These are phyloP conservation scores for Pseudocercospora crystallina DNA, from an alignment of 2,329 filamentous ascomycete genomes.

Conservation along the genomic window DNA sequence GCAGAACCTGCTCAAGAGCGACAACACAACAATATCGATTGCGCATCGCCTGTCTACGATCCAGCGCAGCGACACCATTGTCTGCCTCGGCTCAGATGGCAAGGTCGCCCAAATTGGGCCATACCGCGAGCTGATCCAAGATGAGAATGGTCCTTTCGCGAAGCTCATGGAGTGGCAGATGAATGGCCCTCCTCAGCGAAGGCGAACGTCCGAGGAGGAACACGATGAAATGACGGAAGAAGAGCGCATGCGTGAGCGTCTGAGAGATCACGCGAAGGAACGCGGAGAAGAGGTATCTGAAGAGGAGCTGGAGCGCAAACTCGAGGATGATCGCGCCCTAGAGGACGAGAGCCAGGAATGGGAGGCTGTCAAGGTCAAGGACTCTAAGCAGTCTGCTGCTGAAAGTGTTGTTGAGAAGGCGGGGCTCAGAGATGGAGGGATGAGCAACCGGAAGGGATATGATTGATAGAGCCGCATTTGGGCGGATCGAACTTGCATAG, in stretches of 20 bases:
- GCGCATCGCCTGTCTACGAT: slow-evolving; percentile 95
- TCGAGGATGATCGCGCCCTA: slow-evolving; percentile 27
- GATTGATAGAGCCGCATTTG: neutral
- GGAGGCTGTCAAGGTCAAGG: slow-evolving; percentile 29
- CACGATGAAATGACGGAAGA: slow-evolving; percentile 30
- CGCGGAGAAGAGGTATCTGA: slow-evolving; percentile 29
- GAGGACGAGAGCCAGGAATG: slow-evolving; percentile 38
- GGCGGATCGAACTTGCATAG: no score
- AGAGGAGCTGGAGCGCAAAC: slow-evolving; percentile 29
- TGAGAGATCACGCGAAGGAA: slow-evolving; percentile 35
- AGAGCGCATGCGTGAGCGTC: slow-evolving; percentile 51
- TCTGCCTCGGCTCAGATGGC: slow-evolving; percentile 83
- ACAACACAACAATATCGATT: slow-evolving; percentile 96
- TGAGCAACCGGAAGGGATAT: slow-evolving; percentile 14
- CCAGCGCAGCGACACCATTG: slow-evolving; percentile 90
- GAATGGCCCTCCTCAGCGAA: slow-evolving; percentile 61
- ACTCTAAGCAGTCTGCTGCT: slow-evolving; percentile 28
- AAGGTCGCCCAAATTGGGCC: slow-evolving; percentile 87
- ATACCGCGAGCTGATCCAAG: slow-evolving; percentile 72
- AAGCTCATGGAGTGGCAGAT: slow-evolving; percentile 99
- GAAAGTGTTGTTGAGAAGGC: slow-evolving; percentile 33
- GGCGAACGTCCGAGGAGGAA: slow-evolving; percentile 21
- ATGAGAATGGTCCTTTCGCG: slow-evolving; percentile 79
- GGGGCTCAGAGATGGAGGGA: slow-evolving; percentile 13
- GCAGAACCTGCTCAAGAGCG: slow-evolving; percentile 73